Evolutionary conservation across 2,329 filamentous ascomycete species (phyloP).

Genomic region (Aspergillus ibericus): DNA sequence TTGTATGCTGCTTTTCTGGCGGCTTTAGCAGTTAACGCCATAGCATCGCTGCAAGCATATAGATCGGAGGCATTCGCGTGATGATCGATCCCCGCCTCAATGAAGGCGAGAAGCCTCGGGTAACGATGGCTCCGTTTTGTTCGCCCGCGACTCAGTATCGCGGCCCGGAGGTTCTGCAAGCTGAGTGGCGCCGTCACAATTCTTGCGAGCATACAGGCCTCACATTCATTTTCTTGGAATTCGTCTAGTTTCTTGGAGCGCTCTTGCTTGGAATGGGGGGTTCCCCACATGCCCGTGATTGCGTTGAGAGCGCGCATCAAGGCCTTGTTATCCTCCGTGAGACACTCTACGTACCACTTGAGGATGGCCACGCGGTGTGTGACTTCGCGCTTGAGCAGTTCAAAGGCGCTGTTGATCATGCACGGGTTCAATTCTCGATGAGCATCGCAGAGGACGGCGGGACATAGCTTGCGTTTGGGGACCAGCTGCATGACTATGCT

Average conservation of each 20-base stretch:
- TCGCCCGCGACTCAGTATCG: constrained; percentile 31
- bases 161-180: constrained; percentile 32
- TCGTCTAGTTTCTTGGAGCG: constrained; percentile 2
- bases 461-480: no score
- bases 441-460: constrained; percentile 18
- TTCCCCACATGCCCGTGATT: constrained; percentile 36
- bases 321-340: constrained; percentile 12
- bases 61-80: no score
- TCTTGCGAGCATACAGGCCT: constrained; percentile 40
- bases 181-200: constrained; percentile 26
- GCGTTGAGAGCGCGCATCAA: constrained; percentile 23
- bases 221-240: constrained; percentile 36
- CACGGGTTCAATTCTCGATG: constrained; percentile 27
- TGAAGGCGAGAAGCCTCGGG: constrained; percentile 29
- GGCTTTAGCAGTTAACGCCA: background rate
- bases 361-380: constrained; percentile 23
- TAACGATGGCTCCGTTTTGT: constrained; percentile 22
- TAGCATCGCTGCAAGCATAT: constrained; percentile 8
- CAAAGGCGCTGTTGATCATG: constrained; percentile 21
- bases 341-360: constrained; percentile 17
- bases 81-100: constrained; percentile 23
- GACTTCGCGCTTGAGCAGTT: constrained; percentile 27
- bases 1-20: constrained; percentile 11
- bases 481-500: no score
- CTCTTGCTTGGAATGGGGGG: no score